These are phyloP conservation scores for Orobanche coerulescens DNA, from an alignment of 257 asterid genomes.

Conservation along the genomic window DNA sequence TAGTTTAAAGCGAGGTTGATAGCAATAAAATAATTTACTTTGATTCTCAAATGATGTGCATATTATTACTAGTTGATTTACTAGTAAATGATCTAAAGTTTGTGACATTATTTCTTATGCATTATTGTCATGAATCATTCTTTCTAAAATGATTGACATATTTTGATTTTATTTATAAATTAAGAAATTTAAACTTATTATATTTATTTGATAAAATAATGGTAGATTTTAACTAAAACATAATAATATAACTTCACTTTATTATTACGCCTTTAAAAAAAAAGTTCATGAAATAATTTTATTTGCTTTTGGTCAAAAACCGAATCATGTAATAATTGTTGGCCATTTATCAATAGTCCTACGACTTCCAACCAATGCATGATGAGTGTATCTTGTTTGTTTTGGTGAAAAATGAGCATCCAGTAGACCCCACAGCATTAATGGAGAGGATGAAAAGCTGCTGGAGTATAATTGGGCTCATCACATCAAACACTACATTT, in stretches of 20 bases:
- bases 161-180: too few relatives aligned
- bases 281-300: conserved; percentile 18
- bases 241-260: background rate
- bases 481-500: background rate
- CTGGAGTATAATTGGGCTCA: background rate
- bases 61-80: too few relatives aligned
- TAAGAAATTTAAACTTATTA: too few relatives aligned
- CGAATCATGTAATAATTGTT: conserved; percentile 24
- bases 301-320: conserved; percentile 17
- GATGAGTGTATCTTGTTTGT: conserved; percentile 20
- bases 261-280: conserved; percentile 13
- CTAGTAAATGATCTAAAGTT: too few relatives aligned
- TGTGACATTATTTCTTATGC: too few relatives aligned
- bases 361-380: conserved; percentile 19
- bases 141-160: too few relatives aligned
- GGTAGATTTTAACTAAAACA: too few relatives aligned
- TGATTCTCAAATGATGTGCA: too few relatives aligned
- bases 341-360: conserved; percentile 1
- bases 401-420: conserved; percentile 14
- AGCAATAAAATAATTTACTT: too few relatives aligned
- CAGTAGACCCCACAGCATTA: background rate
- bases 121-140: too few relatives aligned
- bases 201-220: too few relatives aligned
- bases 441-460: background rate
- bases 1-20: too few relatives aligned